A percentile compares a stretch with the other conserved stretches of the same genome.
Evolutionary conservation across 768 basidiomycete species (phyloP).

Genomic region (Russula lepida): DNA sequence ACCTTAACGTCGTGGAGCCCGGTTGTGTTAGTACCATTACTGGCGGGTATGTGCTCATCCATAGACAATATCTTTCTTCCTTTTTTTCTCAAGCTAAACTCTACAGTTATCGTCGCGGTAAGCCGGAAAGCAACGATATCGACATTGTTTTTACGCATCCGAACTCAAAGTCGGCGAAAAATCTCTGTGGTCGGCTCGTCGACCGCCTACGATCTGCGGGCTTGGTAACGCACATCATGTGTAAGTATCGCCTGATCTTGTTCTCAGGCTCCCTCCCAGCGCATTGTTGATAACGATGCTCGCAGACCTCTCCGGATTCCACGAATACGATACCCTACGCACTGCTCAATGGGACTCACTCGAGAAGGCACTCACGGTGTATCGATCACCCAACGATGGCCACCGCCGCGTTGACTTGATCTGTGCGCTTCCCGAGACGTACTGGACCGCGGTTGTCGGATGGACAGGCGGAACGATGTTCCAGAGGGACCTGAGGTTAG

Average conservation of each 20-base stretch:
- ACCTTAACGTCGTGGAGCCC: conserved; percentile 51
- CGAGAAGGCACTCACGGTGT: conserved; percentile 79
- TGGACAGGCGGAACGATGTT: conserved; percentile 94
- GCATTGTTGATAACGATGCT: background rate
- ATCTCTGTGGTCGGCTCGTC: conserved; percentile 54
- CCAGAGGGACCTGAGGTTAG: conserved; percentile 70
- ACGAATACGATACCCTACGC: conserved; percentile 43
- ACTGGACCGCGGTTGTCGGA: conserved; percentile 85
- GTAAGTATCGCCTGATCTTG: conserved; percentile 39
- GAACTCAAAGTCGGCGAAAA: conserved; percentile 45
- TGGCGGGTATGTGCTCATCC: conserved; percentile 50
- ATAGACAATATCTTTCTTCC: background rate
- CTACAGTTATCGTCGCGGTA: conserved; percentile 75
- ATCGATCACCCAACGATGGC: conserved; percentile 46
- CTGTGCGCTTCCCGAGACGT: conserved; percentile 64
- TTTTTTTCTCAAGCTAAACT: background rate
- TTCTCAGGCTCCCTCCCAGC: background rate
- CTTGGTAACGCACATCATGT: conserved; percentile 75
- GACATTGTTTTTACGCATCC: conserved; percentile 84
- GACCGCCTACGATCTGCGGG: conserved; percentile 48
- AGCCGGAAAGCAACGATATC: conserved; percentile 71
- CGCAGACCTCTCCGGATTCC: conserved; percentile 55
- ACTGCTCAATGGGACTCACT: conserved; percentile 69
- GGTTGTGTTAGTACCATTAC: conserved; percentile 71
- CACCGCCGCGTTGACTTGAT: conserved; percentile 74